Base-by-base conservation (phyloP, 176 grass and related monocot species). In the Oryza australiensis region DNA sequence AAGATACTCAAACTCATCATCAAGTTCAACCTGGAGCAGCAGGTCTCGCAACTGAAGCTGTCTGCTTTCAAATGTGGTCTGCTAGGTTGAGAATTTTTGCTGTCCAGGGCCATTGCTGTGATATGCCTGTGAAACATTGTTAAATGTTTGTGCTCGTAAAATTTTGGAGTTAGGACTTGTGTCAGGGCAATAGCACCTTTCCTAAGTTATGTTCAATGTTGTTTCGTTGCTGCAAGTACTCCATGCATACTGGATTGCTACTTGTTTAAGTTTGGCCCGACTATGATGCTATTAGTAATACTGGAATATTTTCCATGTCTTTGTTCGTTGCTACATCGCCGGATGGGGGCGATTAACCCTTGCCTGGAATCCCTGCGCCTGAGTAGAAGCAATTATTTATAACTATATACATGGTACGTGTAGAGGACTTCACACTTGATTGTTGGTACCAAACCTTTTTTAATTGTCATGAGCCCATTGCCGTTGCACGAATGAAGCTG, bases 111-210 rank as follows among this genome's bases (percentile, higher is more conserved):
- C 55, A 55, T 55, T 55, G 51, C 55, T 60, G 55, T 24, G 22
- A n/a, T n/a, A 59, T 68, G 42, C 7, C 45, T 46, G 27, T 37
- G 23, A 72, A 89, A 28, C 60, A 35, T 77, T 67, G 73, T 48
- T 62, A 41, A 49, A 74, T 82, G 73, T 86, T 83, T 83, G 67
- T 74, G 64, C 70, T 81, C 64, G 24, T 70, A 42, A 90, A 79
- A 53, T 90, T 90, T 86, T 82, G 68, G 82, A 83, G 74, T 69
- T 60, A 16, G 35, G 32, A 76, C 85, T 48, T 86, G 12, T 63
- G 2, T 53, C 67, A 51, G 64, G 33, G 34, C 62, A 12, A 15
- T 76, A 29, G 16, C 45, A 62, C 62, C 34, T 8, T 76, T 32
- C 32, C 15, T 0, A 28, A 20, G 4, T 45, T 45, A 40, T 86